Conservation (phyloP, 345 rosid genomes). For the Gossypium mustelinum region DNA sequence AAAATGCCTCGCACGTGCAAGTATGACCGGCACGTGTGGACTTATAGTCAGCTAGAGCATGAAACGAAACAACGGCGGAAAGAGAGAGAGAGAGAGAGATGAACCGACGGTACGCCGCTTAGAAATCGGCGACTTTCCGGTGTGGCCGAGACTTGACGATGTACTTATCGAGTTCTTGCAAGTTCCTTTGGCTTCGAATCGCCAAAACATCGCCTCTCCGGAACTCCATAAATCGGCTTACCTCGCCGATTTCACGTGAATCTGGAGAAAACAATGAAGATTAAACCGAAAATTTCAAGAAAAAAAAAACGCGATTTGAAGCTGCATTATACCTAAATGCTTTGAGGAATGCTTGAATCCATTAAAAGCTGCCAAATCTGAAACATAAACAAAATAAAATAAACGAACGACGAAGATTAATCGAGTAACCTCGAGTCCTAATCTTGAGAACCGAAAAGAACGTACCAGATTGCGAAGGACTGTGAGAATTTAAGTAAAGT, state of each 20-base stretch:
- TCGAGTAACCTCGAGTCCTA: background rate
- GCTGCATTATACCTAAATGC: constrained; percentile 59
- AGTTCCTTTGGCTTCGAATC: constrained; percentile 64
- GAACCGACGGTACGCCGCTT: constrained; percentile 19
- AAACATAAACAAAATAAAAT: background rate
- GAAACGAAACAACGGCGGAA: background rate
- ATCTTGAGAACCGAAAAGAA: constrained; percentile 1
- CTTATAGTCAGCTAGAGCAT: constrained; percentile 5
- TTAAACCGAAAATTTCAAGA: background rate
- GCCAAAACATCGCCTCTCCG: constrained; percentile 46
- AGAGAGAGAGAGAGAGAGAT: background rate
- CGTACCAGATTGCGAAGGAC: constrained; percentile 71
- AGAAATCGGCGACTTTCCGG: constrained; percentile 73
- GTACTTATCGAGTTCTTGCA: constrained; percentile 47
- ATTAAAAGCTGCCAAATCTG: constrained; percentile 82
- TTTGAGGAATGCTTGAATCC: constrained; percentile 48
- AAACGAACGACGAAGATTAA: background rate
- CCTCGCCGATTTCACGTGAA: constrained; percentile 36
- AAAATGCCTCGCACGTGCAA: background rate
- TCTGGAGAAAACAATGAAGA: constrained; percentile 17
- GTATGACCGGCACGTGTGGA: constrained; percentile 11
- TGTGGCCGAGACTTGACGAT: constrained; percentile 38
- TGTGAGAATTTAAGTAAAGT: constrained; percentile 78
- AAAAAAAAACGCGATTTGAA: constrained; percentile 11
- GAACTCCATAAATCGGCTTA: constrained; percentile 33